Evolutionary conservation across 148 eudicot species (phyloP).

Genomic region (Cornus florida): DNA sequence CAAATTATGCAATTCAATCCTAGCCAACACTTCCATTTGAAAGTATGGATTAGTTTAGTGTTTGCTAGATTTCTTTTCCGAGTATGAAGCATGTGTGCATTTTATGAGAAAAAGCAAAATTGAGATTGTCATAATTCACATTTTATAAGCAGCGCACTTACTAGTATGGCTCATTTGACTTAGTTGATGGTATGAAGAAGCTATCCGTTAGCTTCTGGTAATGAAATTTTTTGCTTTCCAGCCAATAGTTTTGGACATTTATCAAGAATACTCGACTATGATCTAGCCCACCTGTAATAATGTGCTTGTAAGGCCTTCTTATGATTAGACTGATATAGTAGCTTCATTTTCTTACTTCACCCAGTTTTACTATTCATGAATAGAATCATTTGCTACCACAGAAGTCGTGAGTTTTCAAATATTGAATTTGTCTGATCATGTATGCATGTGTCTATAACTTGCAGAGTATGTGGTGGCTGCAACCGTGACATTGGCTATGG

Average conservation of each 20-base stretch:
- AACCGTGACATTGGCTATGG: conserved; percentile 75
- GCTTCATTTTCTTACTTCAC: conserved; percentile 3
- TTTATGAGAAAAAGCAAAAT: not conserved
- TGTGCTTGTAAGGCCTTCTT: not conserved
- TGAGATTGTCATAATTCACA: not conserved
- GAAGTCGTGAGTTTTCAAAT: conserved; percentile 1
- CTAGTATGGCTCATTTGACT: not conserved
- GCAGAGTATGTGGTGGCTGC: conserved; percentile 87
- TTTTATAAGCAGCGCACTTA: not conserved
- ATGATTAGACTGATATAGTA: not conserved
- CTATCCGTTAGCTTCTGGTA: not conserved
- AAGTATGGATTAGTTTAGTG: not conserved
- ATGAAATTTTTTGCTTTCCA: not conserved
- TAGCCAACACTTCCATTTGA: not conserved
- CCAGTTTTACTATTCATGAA: not conserved
- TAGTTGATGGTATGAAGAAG: conserved; percentile 1
- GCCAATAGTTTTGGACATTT: not conserved
- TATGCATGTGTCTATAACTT: conserved; percentile 18
- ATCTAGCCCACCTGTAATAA: not conserved
- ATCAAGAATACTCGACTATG: not conserved
- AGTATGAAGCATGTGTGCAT: not conserved
- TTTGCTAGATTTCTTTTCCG: not conserved
- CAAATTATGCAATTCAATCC: too few species aligned
- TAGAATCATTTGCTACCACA: not conserved
- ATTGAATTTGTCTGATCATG: not conserved